Conservation (phyloP, 306 rosid genomes). For the Glycyrrhiza uralensis region DNA sequence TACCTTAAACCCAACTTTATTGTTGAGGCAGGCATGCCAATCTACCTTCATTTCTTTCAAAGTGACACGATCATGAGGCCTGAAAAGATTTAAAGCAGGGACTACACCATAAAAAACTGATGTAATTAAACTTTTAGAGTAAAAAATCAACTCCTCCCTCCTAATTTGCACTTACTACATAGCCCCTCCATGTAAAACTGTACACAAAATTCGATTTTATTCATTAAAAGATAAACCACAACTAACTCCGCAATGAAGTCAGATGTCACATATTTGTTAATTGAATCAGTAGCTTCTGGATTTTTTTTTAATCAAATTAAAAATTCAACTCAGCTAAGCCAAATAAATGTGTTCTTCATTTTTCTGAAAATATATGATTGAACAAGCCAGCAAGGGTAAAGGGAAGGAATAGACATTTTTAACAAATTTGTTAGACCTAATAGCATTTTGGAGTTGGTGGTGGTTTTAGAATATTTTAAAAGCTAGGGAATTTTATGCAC, state of each 20-base stretch:
- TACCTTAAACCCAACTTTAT: conserved; percentile 96
- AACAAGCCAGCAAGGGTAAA: conserved; percentile 3
- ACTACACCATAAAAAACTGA: conserved; percentile 12
- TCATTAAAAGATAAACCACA: neutral
- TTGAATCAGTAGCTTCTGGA: neutral
- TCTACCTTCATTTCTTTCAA: conserved; percentile 90
- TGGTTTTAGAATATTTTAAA: neutral
- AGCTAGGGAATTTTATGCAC: neutral
- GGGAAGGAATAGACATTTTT: conserved; percentile 8
- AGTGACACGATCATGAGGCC: conserved; percentile 97
- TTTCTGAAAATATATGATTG: conserved; percentile 15
- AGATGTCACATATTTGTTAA: neutral
- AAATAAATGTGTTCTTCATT: conserved; percentile 13
- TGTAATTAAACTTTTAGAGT: neutral
- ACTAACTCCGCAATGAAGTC: neutral
- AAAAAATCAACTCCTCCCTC: neutral
- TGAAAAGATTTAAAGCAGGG: conserved; percentile 37
- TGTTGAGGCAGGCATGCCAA: conserved; percentile 91
- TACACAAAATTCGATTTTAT: neutral
- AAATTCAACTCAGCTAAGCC: neutral
- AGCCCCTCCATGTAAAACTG: neutral
- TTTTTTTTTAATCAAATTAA: neutral
- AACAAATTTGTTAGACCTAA: neutral
- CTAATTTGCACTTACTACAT: neutral
- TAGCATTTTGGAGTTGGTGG: conserved; percentile 1